A percentile compares a stretch with the other conserved stretches of the same genome.
Evolutionary conservation across 257 asterid species (phyloP).

Genomic region (Ilex asprella): DNA sequence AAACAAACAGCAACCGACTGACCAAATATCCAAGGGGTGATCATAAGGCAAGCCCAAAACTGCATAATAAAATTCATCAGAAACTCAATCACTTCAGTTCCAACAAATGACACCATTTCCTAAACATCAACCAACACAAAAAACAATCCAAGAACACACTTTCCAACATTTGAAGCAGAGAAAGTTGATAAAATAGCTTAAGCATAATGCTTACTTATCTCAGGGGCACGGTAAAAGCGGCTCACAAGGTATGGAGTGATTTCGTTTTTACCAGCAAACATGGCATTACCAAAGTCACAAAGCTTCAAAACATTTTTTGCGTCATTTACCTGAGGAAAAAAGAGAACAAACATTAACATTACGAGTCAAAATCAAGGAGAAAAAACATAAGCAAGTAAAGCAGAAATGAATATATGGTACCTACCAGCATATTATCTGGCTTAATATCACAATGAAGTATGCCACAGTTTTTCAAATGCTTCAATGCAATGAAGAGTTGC

Average conservation of each 20-base stretch:
- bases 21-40: slow-evolving; percentile 98
- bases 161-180: slow-evolving; percentile 4
- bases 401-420: slow-evolving; percentile 10
- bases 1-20: slow-evolving; percentile 96
- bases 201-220: slow-evolving; percentile 64
- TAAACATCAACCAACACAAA: background rate
- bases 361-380: background rate
- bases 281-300: slow-evolving; percentile 97
- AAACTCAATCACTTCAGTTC: slow-evolving; percentile 8
- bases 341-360: slow-evolving; percentile 10
- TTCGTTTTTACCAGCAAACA: slow-evolving; percentile 99
- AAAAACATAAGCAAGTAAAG: background rate
- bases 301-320: slow-evolving; percentile 88
- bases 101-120: background rate
- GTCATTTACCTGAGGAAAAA: slow-evolving; percentile 67
- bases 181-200: background rate
- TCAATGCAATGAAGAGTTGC: slow-evolving; percentile 90
- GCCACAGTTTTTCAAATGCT: slow-evolving; percentile 89
- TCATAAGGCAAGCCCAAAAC: slow-evolving; percentile 92
- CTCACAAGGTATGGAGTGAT: slow-evolving; percentile 97
- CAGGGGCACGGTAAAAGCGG: slow-evolving; percentile 99
- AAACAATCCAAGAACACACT: background rate
- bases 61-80: slow-evolving; percentile 21
- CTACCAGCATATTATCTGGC: slow-evolving; percentile 98
- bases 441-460: slow-evolving; percentile 98